Base-by-base conservation (phyloP, 2,329 filamentous ascomycete genomes). In the Pyricularia pennisetigena region DNA sequence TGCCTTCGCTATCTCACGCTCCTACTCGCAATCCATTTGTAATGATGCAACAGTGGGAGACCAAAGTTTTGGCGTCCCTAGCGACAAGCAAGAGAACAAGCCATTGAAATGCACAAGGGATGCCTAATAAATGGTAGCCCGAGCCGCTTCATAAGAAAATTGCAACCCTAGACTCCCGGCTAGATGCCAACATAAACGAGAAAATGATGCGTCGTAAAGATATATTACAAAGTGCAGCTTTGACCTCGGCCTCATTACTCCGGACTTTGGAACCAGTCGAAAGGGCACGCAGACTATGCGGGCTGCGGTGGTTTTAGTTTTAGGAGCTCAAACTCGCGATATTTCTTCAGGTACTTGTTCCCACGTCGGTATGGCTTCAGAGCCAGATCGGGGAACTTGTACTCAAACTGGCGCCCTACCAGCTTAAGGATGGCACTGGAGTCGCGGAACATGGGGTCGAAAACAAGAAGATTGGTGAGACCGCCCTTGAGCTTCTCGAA, bases 361-460 rank as follows among this genome's bases (percentile, higher is more conserved):
- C 87, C 89, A 67, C 93, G 83, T 24, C 93, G 88, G 79, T 97
- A 97, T 3, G 87, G 83, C 74, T 88, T 88, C 16, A 97, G 79
- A 20, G 90, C 78, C 32, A 82, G 78, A 57, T 82, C 81, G 0
- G 86, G 83, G 32, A 81, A 76, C 14, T 80, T 79, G 63, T 79
- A 76, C 66, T 78, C 74, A 74, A 86, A 78, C 67, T 65, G 79
- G 3, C 75, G 81, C 30, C 81, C 86, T 63, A 85, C 81, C 30
- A 92, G 78, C 67, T 85, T 85, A 70, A 81, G 83, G 73, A 96
- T 84, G 23, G 82, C 83, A 2, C 82, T 81, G 0, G 89, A 86
- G 64, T 93, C 90, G 68, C 85, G 88, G 76, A 92, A 93, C 79
- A 91, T 90, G 0, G 94, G 93, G 75, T 98, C 94, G 75, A 97